Conservation (phyloP, 257 asterid genomes). For the Phtheirospermum japonicum region DNA sequence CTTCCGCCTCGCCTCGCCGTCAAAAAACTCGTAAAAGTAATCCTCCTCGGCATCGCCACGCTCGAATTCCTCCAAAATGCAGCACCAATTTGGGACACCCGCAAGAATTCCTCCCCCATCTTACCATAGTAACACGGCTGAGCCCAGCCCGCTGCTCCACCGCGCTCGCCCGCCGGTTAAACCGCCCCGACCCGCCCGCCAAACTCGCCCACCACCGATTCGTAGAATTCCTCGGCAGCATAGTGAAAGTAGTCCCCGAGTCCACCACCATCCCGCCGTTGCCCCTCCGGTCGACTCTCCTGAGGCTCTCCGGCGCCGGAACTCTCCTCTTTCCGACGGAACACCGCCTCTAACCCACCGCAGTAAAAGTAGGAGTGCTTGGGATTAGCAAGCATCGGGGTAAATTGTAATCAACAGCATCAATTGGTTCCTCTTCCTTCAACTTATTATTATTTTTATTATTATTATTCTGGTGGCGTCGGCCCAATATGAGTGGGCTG, state of each 20-base stretch:
- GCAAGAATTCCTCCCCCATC: neutral
- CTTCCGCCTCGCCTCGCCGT: conserved; percentile 35
- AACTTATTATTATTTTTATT: conserved; percentile 20
- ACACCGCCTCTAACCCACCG: conserved; percentile 63
- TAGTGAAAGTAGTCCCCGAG: conserved; percentile 89
- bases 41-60: conserved; percentile 77
- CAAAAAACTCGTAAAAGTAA: conserved; percentile 65
- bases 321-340: conserved; percentile 52
- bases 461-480: conserved; percentile 16
- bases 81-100: conserved; percentile 35
- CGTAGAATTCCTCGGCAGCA: conserved; percentile 64
- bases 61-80: conserved; percentile 77
- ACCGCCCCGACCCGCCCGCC: conserved; percentile 37
- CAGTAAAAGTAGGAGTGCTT: conserved; percentile 69
- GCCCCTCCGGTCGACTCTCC: conserved; percentile 57
- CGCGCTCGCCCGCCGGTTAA: conserved; percentile 42
- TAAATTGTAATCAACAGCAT: conserved; percentile 42
- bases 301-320: conserved; percentile 52
- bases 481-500: conserved; percentile 84
- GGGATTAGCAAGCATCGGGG: conserved; percentile 77
- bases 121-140: conserved; percentile 60
- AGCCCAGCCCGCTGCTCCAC: conserved; percentile 75
- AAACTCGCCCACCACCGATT: conserved; percentile 47
- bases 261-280: conserved; percentile 98
- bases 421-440: neutral